Conservation (phyloP, 768 basidiomycete species). For the Gloeophyllum trabeum region DNA sequence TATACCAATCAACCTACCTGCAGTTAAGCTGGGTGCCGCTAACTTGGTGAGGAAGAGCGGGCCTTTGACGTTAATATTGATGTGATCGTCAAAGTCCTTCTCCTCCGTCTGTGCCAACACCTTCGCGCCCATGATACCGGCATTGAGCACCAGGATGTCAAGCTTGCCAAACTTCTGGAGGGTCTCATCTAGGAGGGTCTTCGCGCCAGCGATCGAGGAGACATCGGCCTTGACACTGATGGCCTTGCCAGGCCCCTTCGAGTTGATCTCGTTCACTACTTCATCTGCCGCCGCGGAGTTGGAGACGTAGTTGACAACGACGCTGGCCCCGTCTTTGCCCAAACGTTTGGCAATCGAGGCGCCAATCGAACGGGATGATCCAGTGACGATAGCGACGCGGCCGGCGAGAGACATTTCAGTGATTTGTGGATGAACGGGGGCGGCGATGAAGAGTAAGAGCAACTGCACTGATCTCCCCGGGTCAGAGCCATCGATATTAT, state of each 20-base stretch:
- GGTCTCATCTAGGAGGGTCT: conserved; percentile 34
- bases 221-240: conserved; percentile 42
- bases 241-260: conserved; percentile 28
- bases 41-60: conserved; percentile 44
- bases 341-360: conserved; percentile 41
- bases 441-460: too few species aligned
- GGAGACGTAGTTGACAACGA: conserved; percentile 44
- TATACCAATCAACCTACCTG: conserved; percentile 26
- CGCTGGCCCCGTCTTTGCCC: conserved; percentile 44
- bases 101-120: conserved; percentile 40
- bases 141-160: conserved; percentile 50
- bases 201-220: conserved; percentile 33
- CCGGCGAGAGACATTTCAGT: conserved; percentile 17
- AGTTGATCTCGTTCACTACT: conserved; percentile 35
- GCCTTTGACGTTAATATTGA: conserved; percentile 47
- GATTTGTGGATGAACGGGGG: neutral
- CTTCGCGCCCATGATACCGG: conserved; percentile 43
- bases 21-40: conserved; percentile 28
- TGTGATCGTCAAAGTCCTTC: conserved; percentile 36
- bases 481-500: too few species aligned
- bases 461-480: too few species aligned
- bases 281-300: conserved; percentile 29
- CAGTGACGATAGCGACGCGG: conserved; percentile 50
- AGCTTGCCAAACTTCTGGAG: conserved; percentile 36
- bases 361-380: conserved; percentile 49